Evolutionary conservation across 805 yeast genomes (phyloP).

Genomic region (Cyberlindnera euphorbiiphila): DNA sequence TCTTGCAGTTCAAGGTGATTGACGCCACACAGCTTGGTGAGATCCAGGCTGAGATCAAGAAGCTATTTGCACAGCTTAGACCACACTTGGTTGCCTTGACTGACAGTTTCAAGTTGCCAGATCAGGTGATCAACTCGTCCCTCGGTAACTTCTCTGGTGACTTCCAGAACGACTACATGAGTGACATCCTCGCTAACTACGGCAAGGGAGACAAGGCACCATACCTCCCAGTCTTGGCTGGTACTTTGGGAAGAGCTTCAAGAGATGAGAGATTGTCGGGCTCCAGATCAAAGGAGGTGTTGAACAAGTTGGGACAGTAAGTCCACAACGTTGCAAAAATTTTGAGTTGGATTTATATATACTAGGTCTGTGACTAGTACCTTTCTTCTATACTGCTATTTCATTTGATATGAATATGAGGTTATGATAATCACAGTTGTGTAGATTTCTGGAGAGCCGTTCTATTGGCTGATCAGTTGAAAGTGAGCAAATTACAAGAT

Average conservation of each 20-base stretch:
- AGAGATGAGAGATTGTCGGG: slow-evolving; percentile 35
- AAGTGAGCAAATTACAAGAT: too few relatives aligned
- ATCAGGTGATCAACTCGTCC: slow-evolving; percentile 76
- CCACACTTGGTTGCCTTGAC: slow-evolving; percentile 72
- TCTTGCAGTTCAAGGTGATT: slow-evolving; percentile 60
- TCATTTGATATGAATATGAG: slow-evolving; percentile 1
- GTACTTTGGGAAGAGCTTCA: slow-evolving; percentile 37
- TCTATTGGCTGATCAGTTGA: too few relatives aligned
- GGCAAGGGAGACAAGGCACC: slow-evolving; percentile 47
- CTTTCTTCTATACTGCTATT: too few relatives aligned
- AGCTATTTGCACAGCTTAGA: slow-evolving; percentile 49
- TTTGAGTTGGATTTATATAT: too few relatives aligned
- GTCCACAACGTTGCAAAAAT: too few relatives aligned
- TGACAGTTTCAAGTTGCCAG: slow-evolving; percentile 80
- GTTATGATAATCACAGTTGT: neutral
- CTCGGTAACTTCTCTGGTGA: slow-evolving; percentile 81
- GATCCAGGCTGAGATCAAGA: slow-evolving; percentile 41
- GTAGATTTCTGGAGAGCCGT: too few relatives aligned
- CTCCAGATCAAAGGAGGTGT: slow-evolving; percentile 28
- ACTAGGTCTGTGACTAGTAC: too few relatives aligned
- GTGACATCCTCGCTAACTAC: slow-evolving; percentile 50
- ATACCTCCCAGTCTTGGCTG: slow-evolving; percentile 38
- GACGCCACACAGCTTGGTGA: slow-evolving; percentile 44
- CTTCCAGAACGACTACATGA: slow-evolving; percentile 75
- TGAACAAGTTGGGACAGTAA: slow-evolving; percentile 30